Evolutionary conservation across 2,329 filamentous ascomycete species (phyloP).

Genomic region (Dichotomopilus funicola): DNA sequence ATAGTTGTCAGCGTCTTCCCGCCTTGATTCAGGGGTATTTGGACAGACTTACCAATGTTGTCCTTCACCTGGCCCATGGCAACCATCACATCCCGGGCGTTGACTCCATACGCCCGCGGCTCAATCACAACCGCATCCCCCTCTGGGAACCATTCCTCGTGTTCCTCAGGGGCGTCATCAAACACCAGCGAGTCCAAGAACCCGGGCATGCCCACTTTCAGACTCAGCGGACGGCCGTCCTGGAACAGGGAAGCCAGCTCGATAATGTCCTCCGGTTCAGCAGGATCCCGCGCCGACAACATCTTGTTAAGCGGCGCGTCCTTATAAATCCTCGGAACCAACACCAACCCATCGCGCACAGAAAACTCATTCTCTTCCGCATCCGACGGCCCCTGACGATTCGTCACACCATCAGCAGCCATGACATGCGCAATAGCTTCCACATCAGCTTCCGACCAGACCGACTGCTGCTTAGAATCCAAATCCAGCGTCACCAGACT

Average conservation of each 20-base stretch:
- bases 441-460: no score
- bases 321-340: constrained; percentile 21
- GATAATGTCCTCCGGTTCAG: no score
- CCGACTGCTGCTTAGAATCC: no score
- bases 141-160: neutral
- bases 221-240: neutral
- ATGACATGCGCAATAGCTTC: neutral
- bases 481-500: constrained; percentile 22
- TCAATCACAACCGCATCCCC: constrained; percentile 31
- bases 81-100: neutral
- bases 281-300: no score
- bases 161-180: constrained; percentile 12
- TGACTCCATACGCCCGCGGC: neutral
- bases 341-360: constrained; percentile 25
- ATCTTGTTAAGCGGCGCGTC: neutral
- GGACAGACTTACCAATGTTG: neutral
- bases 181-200: constrained; percentile 15
- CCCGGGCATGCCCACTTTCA: constrained; percentile 8
- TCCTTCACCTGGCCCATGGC: constrained; percentile 23
- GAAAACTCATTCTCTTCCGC: constrained; percentile 27
- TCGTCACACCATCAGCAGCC: neutral
- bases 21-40: no score
- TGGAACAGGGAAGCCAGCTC: neutral
- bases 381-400: no score
- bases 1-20: no score